Percentiles rank a stretch among this genome's conserved stretches.
These are phyloP conservation scores for Lipomyces oligophaga DNA, from an alignment of 805 yeast species.

Conservation along the genomic window DNA sequence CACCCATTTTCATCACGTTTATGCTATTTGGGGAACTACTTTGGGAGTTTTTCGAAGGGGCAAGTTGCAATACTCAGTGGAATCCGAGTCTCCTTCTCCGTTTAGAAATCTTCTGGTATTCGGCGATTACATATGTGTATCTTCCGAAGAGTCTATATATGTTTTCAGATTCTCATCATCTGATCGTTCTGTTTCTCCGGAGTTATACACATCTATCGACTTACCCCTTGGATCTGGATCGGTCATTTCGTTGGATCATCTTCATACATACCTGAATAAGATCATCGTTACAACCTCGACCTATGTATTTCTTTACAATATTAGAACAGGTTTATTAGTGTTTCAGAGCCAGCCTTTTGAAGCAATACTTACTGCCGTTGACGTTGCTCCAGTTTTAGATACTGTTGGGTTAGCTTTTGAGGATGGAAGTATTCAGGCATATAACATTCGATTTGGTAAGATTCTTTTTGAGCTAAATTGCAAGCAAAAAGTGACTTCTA, in stretches of 20 bases:
- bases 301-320: constrained; percentile 50
- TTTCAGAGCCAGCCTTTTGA: constrained; percentile 50
- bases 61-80: constrained; percentile 46
- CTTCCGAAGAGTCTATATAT: constrained; percentile 47
- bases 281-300: constrained; percentile 52
- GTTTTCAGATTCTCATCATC: constrained; percentile 45
- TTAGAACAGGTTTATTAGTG: constrained; percentile 70
- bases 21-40: constrained; percentile 65
- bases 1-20: constrained; percentile 81
- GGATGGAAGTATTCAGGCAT: constrained; percentile 61
- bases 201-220: constrained; percentile 60
- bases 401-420: constrained; percentile 72
- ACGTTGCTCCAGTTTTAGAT: constrained; percentile 83
- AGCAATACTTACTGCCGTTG: constrained; percentile 60
- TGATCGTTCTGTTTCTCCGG: constrained; percentile 46
- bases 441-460: constrained; percentile 63
- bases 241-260: constrained; percentile 67
- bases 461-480: constrained; percentile 46
- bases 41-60: constrained; percentile 86
- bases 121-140: constrained; percentile 72
- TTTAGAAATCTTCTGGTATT: constrained; percentile 51
- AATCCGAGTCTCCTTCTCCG: constrained; percentile 39
- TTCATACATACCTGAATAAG: constrained; percentile 90
- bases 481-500: constrained; percentile 46
- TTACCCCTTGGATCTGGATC: constrained; percentile 63